Conservation (phyloP, 1,139 yeast genomes). For the Wickerhamiella infanticola region DNA sequence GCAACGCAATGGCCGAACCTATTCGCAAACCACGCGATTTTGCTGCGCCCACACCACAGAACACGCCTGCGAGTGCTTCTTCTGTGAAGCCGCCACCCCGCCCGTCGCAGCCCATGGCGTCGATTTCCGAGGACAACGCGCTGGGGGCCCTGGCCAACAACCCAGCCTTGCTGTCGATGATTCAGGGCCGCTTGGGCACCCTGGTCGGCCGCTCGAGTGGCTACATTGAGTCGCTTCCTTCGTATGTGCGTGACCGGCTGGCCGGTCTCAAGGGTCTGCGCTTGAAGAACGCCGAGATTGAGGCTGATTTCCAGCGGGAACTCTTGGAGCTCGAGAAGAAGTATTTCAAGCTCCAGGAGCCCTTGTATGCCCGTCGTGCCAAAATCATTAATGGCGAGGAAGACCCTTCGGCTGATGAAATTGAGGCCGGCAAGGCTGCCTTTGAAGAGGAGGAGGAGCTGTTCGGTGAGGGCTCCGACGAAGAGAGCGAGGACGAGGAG, state of each 20-base stretch:
- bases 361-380: slow-evolving; percentile 62
- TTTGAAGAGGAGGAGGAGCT: slow-evolving; percentile 31
- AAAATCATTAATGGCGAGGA: slow-evolving; percentile 52
- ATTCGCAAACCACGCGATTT: slow-evolving; percentile 10
- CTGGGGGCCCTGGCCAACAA: slow-evolving; percentile 44
- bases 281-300: slow-evolving; percentile 63
- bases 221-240: slow-evolving; percentile 68
- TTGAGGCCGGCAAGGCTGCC: slow-evolving; percentile 58
- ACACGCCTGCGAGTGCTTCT: slow-evolving; percentile 86
- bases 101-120: slow-evolving; percentile 52
- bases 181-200: slow-evolving; percentile 76
- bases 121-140: slow-evolving; percentile 43
- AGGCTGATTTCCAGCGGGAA: slow-evolving; percentile 84
- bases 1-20: slow-evolving; percentile 14
- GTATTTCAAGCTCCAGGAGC: slow-evolving; percentile 57
- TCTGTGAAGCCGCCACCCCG: slow-evolving; percentile 26
- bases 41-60: slow-evolving; percentile 92
- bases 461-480: slow-evolving; percentile 32
- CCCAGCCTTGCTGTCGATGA: slow-evolving; percentile 68
- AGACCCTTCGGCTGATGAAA: slow-evolving; percentile 69
- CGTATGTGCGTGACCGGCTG: slow-evolving; percentile 57
- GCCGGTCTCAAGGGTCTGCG: slow-evolving; percentile 78
- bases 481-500: slow-evolving; percentile 29
- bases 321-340: slow-evolving; percentile 74
- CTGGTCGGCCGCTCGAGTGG: slow-evolving; percentile 81